phyloP scores from a whole-genome alignment of 1,284 basidiomycete species.

The Rhodotorula sp. region DNA sequence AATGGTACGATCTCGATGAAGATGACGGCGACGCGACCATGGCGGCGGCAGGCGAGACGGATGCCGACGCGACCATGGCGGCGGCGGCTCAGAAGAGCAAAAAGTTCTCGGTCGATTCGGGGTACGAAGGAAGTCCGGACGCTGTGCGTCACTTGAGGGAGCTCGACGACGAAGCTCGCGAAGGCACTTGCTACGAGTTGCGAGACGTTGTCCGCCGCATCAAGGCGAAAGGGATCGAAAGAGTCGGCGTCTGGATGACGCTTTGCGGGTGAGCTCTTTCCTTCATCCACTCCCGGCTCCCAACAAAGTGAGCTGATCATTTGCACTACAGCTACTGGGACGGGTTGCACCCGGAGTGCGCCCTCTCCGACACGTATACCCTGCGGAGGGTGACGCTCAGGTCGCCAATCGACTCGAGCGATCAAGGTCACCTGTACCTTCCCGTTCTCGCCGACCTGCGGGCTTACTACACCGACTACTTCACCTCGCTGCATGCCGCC shows the following conservation, averaged over 20 bases:
- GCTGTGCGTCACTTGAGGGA: neutral
- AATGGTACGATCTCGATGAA: conserved; percentile 20
- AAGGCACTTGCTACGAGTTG: conserved; percentile 22
- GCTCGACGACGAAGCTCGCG: conserved; percentile 2
- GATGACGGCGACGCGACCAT: neutral
- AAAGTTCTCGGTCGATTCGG: conserved; percentile 5
- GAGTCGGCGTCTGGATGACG: conserved; percentile 45
- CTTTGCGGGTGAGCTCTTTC: conserved; percentile 27
- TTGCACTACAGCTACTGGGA: conserved; percentile 35
- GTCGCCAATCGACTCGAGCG: neutral
- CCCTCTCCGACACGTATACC: conserved; percentile 25
- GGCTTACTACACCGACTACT: conserved; percentile 44
- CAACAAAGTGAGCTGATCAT: no score
- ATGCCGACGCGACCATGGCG: neutral
- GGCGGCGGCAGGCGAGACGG: neutral
- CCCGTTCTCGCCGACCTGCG: conserved; percentile 37
- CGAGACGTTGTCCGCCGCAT: conserved; percentile 18
- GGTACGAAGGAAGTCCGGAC: conserved; percentile 4
- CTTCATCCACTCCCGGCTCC: neutral
- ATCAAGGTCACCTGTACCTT: conserved; percentile 28
- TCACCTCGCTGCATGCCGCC: conserved; percentile 40
- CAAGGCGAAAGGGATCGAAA: conserved; percentile 33
- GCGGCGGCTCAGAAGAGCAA: neutral
- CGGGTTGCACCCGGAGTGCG: conserved; percentile 31
- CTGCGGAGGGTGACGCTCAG: conserved; percentile 16